A percentile compares a stretch with the other conserved stretches of the same genome.
These are phyloP conservation scores for Calophaca sinica DNA, from an alignment of 306 rosid species.

Conservation along the genomic window DNA sequence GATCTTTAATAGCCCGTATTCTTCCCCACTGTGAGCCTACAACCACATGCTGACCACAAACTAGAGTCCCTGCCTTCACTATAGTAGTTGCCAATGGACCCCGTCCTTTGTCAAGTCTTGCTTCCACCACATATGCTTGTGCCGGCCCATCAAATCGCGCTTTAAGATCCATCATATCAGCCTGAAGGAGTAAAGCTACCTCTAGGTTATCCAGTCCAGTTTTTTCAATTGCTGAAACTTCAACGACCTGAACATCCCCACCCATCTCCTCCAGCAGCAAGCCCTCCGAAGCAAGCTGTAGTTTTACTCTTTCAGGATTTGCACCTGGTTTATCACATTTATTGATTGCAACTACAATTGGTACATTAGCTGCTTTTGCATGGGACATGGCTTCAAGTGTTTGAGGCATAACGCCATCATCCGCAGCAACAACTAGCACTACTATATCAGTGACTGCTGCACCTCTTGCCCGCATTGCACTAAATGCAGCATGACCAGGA, in stretches of 20 bases:
- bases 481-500: conserved; percentile 98
- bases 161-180: conserved; percentile 94
- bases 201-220: conserved; percentile 86
- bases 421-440: conserved; percentile 95
- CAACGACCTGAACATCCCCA: conserved; percentile 91
- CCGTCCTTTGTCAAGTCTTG: conserved; percentile 92
- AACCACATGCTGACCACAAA: conserved; percentile 82
- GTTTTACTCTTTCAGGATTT: conserved; percentile 83
- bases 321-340: conserved; percentile 99
- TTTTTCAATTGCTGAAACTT: conserved; percentile 80
- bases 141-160: conserved; percentile 95
- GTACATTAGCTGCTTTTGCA: conserved; percentile 91
- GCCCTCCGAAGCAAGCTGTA: conserved; percentile 95
- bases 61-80: conserved; percentile 92
- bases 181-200: conserved; percentile 90
- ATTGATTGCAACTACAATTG: conserved; percentile 93
- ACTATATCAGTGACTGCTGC: conserved; percentile 95
- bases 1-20: conserved; percentile 88
- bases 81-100: conserved; percentile 93
- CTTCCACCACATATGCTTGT: conserved; percentile 99
- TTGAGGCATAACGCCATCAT: conserved; percentile 99
- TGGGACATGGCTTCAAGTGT: conserved; percentile 94
- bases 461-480: conserved; percentile 99
- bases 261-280: conserved; percentile 96
- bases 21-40: conserved; percentile 94